Evolutionary conservation across 352 stramenopile species (phyloP).

Genomic region (Lagenidium giganteum): DNA sequence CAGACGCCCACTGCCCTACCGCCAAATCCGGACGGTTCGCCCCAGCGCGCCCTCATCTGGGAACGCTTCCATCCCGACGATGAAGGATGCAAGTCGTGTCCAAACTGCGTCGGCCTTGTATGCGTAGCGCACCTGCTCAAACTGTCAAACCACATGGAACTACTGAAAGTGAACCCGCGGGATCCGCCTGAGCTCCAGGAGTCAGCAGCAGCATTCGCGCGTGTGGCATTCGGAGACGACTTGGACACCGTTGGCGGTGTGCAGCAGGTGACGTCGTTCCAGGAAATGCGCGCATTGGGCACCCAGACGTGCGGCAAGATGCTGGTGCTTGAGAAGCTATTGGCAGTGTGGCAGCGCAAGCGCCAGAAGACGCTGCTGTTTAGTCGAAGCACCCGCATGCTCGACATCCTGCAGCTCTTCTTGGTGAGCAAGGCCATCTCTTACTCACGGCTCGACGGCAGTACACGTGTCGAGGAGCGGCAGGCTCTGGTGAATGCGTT

Average conservation of each 20-base stretch:
- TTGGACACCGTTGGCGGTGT: constrained; percentile 48
- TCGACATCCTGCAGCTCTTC: constrained; percentile 78
- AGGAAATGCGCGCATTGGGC: constrained; percentile 48
- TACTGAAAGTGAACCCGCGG: constrained; percentile 67
- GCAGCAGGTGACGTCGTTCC: constrained; percentile 48
- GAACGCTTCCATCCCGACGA: constrained; percentile 51
- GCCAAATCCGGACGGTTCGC: no score
- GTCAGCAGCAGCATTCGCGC: constrained; percentile 50
- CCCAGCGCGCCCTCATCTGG: constrained; percentile 42
- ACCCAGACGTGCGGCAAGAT: constrained; percentile 80
- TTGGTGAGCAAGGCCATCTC: constrained; percentile 55
- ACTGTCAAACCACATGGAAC: constrained; percentile 74
- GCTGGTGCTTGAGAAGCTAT: constrained; percentile 67
- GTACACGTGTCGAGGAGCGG: constrained; percentile 71
- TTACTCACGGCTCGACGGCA: constrained; percentile 63
- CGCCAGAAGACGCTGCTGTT: constrained; percentile 70
- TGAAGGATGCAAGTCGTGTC: constrained; percentile 47
- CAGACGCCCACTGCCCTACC: constrained; percentile 24
- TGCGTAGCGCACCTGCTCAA: constrained; percentile 76
- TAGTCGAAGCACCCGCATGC: constrained; percentile 74
- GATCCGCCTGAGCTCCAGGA: constrained; percentile 46
- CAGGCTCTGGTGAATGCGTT: constrained; percentile 72
- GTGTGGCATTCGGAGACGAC: constrained; percentile 49
- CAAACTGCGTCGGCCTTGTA: constrained; percentile 66
- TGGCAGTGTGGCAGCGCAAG: constrained; percentile 56